A percentile compares a stretch with the other conserved stretches of the same genome.
Conservation (phyloP, 148 eudicot species). For the Chenopodium formosanum region DNA sequence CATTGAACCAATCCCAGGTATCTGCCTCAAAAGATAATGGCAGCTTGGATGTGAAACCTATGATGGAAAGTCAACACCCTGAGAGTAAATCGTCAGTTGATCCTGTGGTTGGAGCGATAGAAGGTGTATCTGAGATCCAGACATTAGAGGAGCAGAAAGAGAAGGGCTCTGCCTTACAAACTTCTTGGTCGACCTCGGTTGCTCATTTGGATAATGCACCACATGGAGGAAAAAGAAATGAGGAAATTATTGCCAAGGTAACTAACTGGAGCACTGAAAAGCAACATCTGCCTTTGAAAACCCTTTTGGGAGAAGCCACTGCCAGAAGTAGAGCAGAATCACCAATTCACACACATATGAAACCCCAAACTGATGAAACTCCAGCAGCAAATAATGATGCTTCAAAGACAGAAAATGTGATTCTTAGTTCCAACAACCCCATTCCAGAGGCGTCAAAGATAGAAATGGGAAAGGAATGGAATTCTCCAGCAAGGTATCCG, state of each 20-base stretch:
- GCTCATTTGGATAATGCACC: constrained; percentile 43
- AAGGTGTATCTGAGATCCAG: constrained; percentile 34
- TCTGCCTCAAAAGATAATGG: constrained; percentile 1
- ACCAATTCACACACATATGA: constrained; percentile 35
- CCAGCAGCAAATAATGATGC: constrained; percentile 23
- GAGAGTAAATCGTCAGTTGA: constrained; percentile 11
- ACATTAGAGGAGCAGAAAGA: constrained; percentile 29
- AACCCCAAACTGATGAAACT: constrained; percentile 29
- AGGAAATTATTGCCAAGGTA: constrained; percentile 66
- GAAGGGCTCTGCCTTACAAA: constrained; percentile 33
- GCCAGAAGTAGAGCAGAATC: constrained; percentile 38
- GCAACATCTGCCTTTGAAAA: constrained; percentile 58
- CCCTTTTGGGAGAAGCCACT: constrained; percentile 57
- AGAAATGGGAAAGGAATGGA: constrained; percentile 54
- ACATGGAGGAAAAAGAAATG: constrained; percentile 48
- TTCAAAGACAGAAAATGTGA: constrained; percentile 27
- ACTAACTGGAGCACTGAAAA: constrained; percentile 49
- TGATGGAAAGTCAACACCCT: constrained; percentile 8
- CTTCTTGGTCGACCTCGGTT: constrained; percentile 41
- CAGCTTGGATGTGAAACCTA: constrained; percentile 16
- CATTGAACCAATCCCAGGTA: constrained; percentile 10
- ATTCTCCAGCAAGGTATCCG: constrained; percentile 67
- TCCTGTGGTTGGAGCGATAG: constrained; percentile 19
- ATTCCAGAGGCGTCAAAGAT: constrained; percentile 18
- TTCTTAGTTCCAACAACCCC: constrained; percentile 21